Conservation (phyloP, 2,329 filamentous ascomycete species). For the Neonectria faginata region DNA sequence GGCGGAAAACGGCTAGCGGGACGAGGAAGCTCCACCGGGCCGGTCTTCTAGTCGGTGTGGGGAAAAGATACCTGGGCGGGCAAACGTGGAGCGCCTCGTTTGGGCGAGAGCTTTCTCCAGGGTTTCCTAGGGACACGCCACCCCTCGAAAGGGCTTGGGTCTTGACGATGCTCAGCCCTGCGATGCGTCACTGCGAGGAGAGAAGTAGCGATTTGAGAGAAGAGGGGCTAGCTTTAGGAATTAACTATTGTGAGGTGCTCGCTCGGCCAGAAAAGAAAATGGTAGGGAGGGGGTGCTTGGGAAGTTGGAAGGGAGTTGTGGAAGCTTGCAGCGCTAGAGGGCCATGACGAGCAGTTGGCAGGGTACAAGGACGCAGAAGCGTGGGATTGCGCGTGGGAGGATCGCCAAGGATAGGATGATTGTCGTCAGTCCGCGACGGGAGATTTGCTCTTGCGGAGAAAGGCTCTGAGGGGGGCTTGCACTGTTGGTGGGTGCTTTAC, state of each 20-base stretch:
- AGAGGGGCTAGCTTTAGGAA: neutral
- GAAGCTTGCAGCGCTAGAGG: neutral
- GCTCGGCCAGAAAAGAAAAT: neutral
- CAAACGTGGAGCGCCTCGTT: constrained; percentile 15
- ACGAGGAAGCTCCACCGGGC: constrained; percentile 44
- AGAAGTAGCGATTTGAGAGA: constrained; percentile 1
- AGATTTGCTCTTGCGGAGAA: constrained; percentile 3
- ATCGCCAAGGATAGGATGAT: constrained; percentile 35
- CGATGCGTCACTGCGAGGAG: neutral
- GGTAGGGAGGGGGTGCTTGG: neutral
- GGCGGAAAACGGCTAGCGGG: constrained; percentile 34
- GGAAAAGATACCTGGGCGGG: constrained; percentile 45
- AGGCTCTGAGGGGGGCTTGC: neutral
- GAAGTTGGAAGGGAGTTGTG: constrained; percentile 17
- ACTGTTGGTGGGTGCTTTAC: neutral
- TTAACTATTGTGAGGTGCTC: neutral
- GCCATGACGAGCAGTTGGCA: constrained; percentile 14
- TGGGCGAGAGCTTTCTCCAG: constrained; percentile 34
- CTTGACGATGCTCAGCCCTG: constrained; percentile 12
- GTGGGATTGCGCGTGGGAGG: constrained; percentile 35
- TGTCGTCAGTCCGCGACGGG: constrained; percentile 7
- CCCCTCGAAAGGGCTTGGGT: neutral
- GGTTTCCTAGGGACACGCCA: constrained; percentile 47
- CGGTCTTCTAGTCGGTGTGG: constrained; percentile 47
- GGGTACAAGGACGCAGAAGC: constrained; percentile 8